Evolutionary conservation across 257 asterid genomes (phyloP).

Genomic region (Solanum phureja): DNA sequence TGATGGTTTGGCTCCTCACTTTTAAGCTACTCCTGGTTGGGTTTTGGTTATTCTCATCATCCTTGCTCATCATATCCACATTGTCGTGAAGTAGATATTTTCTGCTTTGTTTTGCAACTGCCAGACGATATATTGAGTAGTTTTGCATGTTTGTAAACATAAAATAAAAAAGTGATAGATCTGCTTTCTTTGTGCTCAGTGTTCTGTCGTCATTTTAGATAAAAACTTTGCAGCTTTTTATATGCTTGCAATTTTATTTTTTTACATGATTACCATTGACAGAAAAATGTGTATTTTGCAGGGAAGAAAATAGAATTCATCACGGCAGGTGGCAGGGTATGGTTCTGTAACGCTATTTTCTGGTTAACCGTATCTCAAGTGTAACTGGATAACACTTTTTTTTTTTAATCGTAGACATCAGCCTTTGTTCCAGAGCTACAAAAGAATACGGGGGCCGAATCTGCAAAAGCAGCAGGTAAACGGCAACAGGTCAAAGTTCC

Average conservation of each 20-base stretch:
- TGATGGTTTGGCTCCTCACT: slow-evolving; percentile 88
- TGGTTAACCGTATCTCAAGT: background rate
- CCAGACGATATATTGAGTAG: background rate
- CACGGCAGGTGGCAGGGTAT: slow-evolving; percentile 91
- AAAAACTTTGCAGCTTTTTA: background rate
- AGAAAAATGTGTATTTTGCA: slow-evolving; percentile 23
- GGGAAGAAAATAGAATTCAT: slow-evolving; percentile 88
- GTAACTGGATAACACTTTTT: background rate
- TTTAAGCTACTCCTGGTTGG: slow-evolving; percentile 17
- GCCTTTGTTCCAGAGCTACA: slow-evolving; percentile 92
- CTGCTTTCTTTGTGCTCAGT: background rate
- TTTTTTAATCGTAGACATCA: slow-evolving; percentile 52
- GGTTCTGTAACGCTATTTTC: slow-evolving; percentile 10
- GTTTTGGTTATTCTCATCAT: slow-evolving; percentile 5
- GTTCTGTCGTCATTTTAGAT: background rate
- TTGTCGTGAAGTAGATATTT: background rate
- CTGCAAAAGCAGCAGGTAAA: slow-evolving; percentile 18
- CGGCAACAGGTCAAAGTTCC: slow-evolving; percentile 18
- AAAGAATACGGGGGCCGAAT: slow-evolving; percentile 54
- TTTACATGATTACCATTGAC: background rate
- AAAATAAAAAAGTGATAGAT: background rate
- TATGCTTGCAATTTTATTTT: background rate
- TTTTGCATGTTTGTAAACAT: background rate
- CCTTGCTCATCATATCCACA: background rate
- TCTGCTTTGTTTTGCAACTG: background rate